Conservation (phyloP, 805 yeast species). For the Schizosaccharomyces osmophilus region DNA sequence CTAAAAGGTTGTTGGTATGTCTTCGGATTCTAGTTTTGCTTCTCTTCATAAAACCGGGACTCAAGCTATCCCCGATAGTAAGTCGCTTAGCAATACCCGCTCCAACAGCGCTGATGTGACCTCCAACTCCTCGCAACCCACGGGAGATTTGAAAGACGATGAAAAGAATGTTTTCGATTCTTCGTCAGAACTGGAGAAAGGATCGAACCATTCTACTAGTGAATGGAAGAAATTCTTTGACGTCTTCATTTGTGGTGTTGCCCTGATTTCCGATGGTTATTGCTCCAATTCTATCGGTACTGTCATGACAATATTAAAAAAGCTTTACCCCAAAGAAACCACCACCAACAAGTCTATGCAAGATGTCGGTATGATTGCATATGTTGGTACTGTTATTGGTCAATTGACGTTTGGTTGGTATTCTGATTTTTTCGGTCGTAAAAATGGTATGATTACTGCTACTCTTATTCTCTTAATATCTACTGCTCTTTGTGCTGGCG, state of each 20-base stretch:
- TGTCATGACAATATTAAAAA: not conserved
- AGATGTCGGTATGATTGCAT: conserved; percentile 27
- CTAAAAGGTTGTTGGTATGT: too few relatives aligned
- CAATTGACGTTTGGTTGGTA: conserved; percentile 58
- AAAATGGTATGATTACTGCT: conserved; percentile 58
- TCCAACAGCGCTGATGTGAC: too few relatives aligned
- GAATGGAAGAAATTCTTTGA: not conserved
- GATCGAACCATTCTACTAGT: not conserved
- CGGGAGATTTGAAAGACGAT: not conserved
- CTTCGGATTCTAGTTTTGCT: too few relatives aligned
- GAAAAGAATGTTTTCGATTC: not conserved
- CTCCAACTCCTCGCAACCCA: too few relatives aligned
- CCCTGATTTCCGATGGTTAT: conserved; percentile 1
- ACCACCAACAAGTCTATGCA: not conserved
- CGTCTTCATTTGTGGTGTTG: not conserved
- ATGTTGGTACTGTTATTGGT: conserved; percentile 79
- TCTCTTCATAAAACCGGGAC: too few relatives aligned
- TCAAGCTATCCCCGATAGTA: too few relatives aligned
- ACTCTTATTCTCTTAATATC: conserved; percentile 51
- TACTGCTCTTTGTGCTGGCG: conserved; percentile 56
- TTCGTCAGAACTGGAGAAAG: too few relatives aligned
- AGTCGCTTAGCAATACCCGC: too few relatives aligned
- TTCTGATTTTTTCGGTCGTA: conserved; percentile 61
- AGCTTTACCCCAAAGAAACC: not conserved
- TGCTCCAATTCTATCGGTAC: not conserved